Base-by-base conservation (phyloP, 805 yeast species). In the Ogataea philodendri region DNA sequence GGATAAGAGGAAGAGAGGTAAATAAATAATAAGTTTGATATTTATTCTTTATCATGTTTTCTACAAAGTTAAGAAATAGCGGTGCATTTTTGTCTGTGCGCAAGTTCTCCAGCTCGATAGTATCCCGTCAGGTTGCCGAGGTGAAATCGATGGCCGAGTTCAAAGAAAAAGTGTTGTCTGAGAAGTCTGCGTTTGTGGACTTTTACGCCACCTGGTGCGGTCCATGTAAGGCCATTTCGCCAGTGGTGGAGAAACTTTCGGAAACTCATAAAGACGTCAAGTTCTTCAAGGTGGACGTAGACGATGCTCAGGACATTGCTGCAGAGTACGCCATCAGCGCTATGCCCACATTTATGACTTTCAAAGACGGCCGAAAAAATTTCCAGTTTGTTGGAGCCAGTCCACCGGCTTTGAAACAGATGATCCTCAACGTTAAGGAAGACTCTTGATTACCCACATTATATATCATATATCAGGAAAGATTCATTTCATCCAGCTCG, bases 401-500 rank as follows among this genome's bases (percentile, higher is more conserved):
- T 50, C 69, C 74, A 15, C 41, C 39, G 17, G 65, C 59, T 7
- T 52, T 64, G 33, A 49, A 64, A 38, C 46, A 54, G 23, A 55
- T 54, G 20, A 34, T 62, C 15, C 59, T 56, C 17, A 46, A 51
- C 14, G 52, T 52, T 7, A 15, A 37, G 15, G 41, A 46, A 26
- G 16, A 23, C 27, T 35, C 15, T 15, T 16, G 26, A 22, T 16
- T n/a, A 23, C 16, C 21, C 16, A 25, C 24, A 26, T 15, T 21
- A 22, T 2, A 18, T 20, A 23, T 15, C n/a, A 35, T 20, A 20
- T 31, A 29, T 20, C 52, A 55, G 46, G 76, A 88, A 59, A 89
- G 69, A 18, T 85, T 85, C 95, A 89, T 82, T 40, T 84, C 96
- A 51, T 88, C 97, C 53, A 93, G 70, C 59, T 93, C 98, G 52